Evolutionary conservation across 2,329 filamentous ascomycete species (phyloP).

Genomic region (Fusarium dimerum): DNA sequence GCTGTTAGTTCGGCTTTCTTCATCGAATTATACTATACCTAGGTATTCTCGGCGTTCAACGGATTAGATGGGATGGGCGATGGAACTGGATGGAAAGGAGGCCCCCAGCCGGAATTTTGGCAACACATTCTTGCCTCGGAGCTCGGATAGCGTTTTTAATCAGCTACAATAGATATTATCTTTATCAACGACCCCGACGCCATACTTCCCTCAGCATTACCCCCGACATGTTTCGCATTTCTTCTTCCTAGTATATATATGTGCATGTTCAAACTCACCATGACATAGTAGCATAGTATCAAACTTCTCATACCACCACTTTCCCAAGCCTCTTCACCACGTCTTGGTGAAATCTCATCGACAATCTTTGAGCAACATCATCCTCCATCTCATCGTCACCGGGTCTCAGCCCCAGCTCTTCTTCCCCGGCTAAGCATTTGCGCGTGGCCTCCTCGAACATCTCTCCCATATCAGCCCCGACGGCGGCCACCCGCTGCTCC

Average conservation of each 20-base stretch:
- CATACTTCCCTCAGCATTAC: background rate
- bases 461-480: constrained; percentile 42
- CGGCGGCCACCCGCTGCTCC: constrained; percentile 30
- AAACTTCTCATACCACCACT: constrained; percentile 33
- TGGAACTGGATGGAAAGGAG: too few species aligned
- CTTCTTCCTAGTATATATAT: background rate
- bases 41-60: constrained; percentile 2
- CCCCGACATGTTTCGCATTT: background rate
- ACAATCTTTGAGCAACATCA: constrained; percentile 41
- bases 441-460: constrained; percentile 40
- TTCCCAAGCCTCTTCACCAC: constrained; percentile 45
- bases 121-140: too few species aligned
- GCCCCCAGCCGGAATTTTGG: too few species aligned
- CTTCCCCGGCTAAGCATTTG: constrained; percentile 39
- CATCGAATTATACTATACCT: constrained; percentile 26
- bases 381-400: constrained; percentile 44
- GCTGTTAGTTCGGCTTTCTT: constrained; percentile 24
- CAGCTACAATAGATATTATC: background rate
- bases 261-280: background rate
- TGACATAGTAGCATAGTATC: background rate
- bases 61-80: background rate
- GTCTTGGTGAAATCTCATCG: constrained; percentile 43
- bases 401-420: constrained; percentile 37
- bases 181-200: background rate
- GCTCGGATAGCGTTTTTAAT: background rate